Evolutionary conservation across 192 early-diverging fungal species (phyloP), one percentile per base, ranked within the genome.

Genomic region (Helicostylum pulchrum): DNA sequence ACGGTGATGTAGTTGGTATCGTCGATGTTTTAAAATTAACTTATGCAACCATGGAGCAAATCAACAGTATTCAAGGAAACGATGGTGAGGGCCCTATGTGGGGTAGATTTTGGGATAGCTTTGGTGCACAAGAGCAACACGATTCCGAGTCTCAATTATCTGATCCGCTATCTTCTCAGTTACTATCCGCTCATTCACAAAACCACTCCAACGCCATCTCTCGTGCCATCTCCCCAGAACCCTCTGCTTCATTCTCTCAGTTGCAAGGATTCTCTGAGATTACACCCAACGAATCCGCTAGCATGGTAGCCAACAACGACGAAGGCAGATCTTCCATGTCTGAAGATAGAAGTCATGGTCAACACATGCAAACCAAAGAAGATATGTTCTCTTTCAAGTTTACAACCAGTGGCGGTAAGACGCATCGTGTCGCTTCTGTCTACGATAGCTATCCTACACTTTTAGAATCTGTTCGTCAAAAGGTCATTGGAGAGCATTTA

Each of bases 11-110:
- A 54, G 68, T 92, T 44, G 92, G 92, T 53, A 68, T 94, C 58
- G 88, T 92, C 10, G 90, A 94, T 69, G 91, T 94, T 10, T 80
- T 94, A 48, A 86, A 87, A 63, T 76, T 94, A 64, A 92, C 91
- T 52, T 94, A 91, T 58, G 85, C 87, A 6, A 90, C 87, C 17
- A 78, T 94, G 70, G 90, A 90, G 71, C 89, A 92, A 75, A 77
- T 81, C 55, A 74, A 79, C 61, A 71, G 75, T 20, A 79, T 75
- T 21, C 64, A 84, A 77, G 79, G 75, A 51, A 62, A 60, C 23
- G 77, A 82, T 58, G 73, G 72, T 42, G 78, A 77, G 47, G 80
- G 67, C 1, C 67, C 67, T 1, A 69, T 69, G 67, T 62, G 90
- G 91, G 84, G 79, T 73, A 83, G 85, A 23, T 93, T 93, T 77